phyloP scores from a whole-genome alignment of 2,329 filamentous ascomycete genomes.

The Colletotrichum sp. region DNA sequence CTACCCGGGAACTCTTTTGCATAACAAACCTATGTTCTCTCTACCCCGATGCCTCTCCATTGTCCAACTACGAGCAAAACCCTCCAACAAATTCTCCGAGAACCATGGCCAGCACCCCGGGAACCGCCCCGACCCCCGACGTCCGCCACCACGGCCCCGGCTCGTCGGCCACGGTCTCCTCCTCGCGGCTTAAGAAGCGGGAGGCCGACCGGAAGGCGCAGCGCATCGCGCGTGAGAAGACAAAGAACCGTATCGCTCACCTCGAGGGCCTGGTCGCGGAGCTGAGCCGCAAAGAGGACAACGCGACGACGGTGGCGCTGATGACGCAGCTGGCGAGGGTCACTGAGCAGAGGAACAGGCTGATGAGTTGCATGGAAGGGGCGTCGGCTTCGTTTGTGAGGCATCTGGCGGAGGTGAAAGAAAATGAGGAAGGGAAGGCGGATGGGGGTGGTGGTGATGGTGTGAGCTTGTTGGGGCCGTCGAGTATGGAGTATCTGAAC shows the following conservation, averaged over 20 bases:
- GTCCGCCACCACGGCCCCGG: not conserved
- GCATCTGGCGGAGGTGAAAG: not conserved
- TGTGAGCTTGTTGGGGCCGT: not conserved
- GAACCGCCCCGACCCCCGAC: not conserved
- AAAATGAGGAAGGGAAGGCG: not conserved
- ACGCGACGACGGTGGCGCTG: constrained; percentile 24
- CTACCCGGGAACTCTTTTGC: not conserved
- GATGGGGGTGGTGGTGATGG: not conserved
- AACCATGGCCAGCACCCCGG: not conserved
- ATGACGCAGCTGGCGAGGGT: constrained; percentile 28
- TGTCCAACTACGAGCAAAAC: not conserved
- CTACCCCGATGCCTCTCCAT: not conserved
- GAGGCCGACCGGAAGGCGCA: constrained; percentile 36
- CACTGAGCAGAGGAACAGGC: constrained; percentile 27
- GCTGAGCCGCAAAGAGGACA: constrained; percentile 26
- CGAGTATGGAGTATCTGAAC: not conserved
- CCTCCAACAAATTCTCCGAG: not conserved
- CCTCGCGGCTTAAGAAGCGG: constrained; percentile 28
- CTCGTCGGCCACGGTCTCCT: not conserved
- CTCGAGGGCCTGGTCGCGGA: constrained; percentile 31
- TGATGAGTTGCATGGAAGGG: not conserved
- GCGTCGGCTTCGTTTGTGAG: not conserved
- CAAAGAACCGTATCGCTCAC: constrained; percentile 32
- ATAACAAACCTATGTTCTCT: not conserved
- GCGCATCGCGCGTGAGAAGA: constrained; percentile 32